Evolutionary conservation across 1,284 basidiomycete species (phyloP), one percentile per base, ranked within the genome.

Genomic region (Sanghuangporus baumii): DNA sequence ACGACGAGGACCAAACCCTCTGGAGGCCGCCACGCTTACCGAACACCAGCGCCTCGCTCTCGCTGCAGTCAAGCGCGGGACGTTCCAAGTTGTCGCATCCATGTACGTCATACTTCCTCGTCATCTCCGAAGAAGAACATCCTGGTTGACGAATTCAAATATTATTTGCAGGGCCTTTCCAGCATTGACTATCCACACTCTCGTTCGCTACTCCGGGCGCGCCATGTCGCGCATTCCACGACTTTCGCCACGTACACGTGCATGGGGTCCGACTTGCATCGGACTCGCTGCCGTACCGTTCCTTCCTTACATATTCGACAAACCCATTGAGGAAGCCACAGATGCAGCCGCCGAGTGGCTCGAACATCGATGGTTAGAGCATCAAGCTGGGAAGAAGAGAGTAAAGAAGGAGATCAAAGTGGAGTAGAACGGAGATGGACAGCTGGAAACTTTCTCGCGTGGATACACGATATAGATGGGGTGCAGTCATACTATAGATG

Each of bases 1-100:
- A 67, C 78, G 86, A 64, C 80, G 80, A 54, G 91, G 92, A 1
- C 92, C 93, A 2, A 81, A 85, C 16, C 78, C 88, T 1, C 72
- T 87, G 40, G 90, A 94, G 75, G 88, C 88, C 7, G 83, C 82
- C 47, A 81, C 90, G 74, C 88, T 93, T 70, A 87, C 89, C 14
- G 91, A 94, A 73, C 81, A 86, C 2, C 87, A 86, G 34, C 82
- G 92, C 43, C 74, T 94, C 38, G 81, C 80, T 7, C 79, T 94
- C 72, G 78, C 86, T 26, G 90, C 88, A 20, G 86, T 86, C 57
- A 87, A 93, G 73, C 84, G 91, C 69, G 88, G 89, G 2, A 81
- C 87, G 7, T 96, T 96, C 77, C 93, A 96, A 74, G 89, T 87
- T n/a, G 78, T 94, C 41, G 93, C 93, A 3, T 93, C 91, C 40